Evolutionary conservation across 306 rosid species (phyloP), one percentile per base, ranked within the genome.

Genomic region (Alnus rubra): DNA sequence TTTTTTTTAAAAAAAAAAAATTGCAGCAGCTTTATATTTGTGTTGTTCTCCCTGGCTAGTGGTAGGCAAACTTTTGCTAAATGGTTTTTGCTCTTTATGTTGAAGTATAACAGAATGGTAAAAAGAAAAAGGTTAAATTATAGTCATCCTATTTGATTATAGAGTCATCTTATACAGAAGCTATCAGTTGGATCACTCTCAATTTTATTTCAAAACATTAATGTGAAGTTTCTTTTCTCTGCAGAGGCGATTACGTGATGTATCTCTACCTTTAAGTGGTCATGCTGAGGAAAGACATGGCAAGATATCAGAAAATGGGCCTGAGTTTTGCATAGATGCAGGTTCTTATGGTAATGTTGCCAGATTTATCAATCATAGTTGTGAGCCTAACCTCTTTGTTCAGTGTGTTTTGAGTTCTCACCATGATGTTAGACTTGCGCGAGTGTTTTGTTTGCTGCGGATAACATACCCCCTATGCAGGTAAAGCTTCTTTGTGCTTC

Each of bases 391-490:
- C 75, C 82, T 95, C 77, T 95, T 95, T 83, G 98, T 95, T 51
- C 98, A 95, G 76, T 95, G 98, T 87, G 98, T 95, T 59, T 82
- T 92, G 92, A 90, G 93, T 85, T 76, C 96, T 9, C 98, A 95
- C 88, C 84, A 80, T 71, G 96, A 95, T 76, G 80, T 91, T 80
- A 90, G 80, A 80, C 86, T 93, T 74, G 98, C 98, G 73, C 83
- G 96, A 69, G 92, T 95, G 14, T 95, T 92, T 80, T 95, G 67
- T 95, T 95, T 86, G 98, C 98, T 14, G 96, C 98, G 0, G 98
- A 95, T 87, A 90, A 95, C 86, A 91, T 95, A 74, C 97, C 93
- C 23, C 98, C 98, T 31, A 44, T 92, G 82, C 97, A 94, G 98
- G 98, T 94, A 62, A 62, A 62, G 44, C n/a, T 62, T 30, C 39